phyloP scores from a whole-genome alignment of 306 rosid species.

The Corylus americana region DNA sequence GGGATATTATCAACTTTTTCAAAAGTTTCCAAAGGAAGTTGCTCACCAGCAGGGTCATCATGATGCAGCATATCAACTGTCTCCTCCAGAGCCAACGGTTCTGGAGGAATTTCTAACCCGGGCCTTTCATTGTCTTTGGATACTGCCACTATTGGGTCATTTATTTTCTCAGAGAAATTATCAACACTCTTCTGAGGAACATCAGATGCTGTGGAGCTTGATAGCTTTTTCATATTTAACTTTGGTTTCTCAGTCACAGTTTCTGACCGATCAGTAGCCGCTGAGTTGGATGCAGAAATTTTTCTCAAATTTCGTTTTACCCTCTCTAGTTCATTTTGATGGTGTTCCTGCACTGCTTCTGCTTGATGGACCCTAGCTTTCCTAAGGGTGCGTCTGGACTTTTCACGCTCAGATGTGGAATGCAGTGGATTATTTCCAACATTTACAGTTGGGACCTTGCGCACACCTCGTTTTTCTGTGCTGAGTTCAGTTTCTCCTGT shows the following conservation, averaged over 20 bases:
- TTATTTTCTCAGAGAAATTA: constrained; percentile 38
- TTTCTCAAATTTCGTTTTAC: constrained; percentile 32
- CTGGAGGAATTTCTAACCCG: constrained; percentile 29
- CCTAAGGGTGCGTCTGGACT: constrained; percentile 32
- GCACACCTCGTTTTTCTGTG: constrained; percentile 38
- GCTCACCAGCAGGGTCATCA: constrained; percentile 5
- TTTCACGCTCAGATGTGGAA: constrained; percentile 32
- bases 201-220: constrained; percentile 30
- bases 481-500: constrained; percentile 29
- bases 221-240: constrained; percentile 21
- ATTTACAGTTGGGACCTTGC: constrained; percentile 36
- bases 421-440: constrained; percentile 17
- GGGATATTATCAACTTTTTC: constrained; percentile 27
- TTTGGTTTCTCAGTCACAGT: constrained; percentile 41
- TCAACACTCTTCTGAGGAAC: constrained; percentile 30
- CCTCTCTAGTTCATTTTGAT: constrained; percentile 43
- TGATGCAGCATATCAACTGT: not conserved
- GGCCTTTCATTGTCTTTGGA: constrained; percentile 22
- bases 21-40: constrained; percentile 13
- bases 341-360: constrained; percentile 38
- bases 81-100: constrained; percentile 11
- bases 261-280: constrained; percentile 38
- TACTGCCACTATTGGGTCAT: constrained; percentile 16
- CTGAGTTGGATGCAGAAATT: constrained; percentile 22
- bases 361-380: constrained; percentile 32